Percentiles rank a stretch among this genome's conserved stretches.
These are phyloP conservation scores for Candida hungchunana DNA, from an alignment of 805 yeast genomes.

Conservation along the genomic window DNA sequence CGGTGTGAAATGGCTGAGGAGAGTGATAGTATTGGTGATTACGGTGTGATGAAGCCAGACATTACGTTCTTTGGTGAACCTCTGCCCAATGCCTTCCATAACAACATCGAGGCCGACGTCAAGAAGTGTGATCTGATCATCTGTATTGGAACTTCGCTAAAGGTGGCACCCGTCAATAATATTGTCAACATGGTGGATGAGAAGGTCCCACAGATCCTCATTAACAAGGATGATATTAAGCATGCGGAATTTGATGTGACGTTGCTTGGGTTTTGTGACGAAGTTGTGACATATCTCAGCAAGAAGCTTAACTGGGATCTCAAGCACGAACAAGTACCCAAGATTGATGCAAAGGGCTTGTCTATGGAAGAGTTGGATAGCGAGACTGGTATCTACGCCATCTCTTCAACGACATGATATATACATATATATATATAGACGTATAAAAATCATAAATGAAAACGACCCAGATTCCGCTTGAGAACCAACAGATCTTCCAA, in stretches of 20 bases:
- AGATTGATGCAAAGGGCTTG: constrained; percentile 31
- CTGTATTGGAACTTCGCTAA: constrained; percentile 86
- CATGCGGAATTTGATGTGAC: constrained; percentile 79
- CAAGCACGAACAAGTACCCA: constrained; percentile 46
- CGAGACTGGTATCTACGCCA: constrained; percentile 31
- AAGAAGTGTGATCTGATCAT: constrained; percentile 69
- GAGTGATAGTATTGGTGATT: constrained; percentile 38
- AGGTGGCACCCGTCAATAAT: constrained; percentile 89
- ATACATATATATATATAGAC: too few relatives aligned
- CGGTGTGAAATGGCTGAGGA: constrained; percentile 32
- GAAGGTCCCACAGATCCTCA: constrained; percentile 77
- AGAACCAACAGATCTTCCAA: constrained; percentile 27
- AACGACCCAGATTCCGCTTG: constrained; percentile 16
- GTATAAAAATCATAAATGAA: too few relatives aligned
- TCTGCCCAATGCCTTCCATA: constrained; percentile 67
- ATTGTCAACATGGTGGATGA: constrained; percentile 71
- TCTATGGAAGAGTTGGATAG: constrained; percentile 28
- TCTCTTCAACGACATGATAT: too few relatives aligned
- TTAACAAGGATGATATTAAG: constrained; percentile 69
- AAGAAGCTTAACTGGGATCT: constrained; percentile 57
- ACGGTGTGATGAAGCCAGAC: constrained; percentile 88
- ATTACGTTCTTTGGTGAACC: constrained; percentile 90
- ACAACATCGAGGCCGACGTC: constrained; percentile 54
- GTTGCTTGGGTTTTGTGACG: constrained; percentile 79
- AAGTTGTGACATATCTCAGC: constrained; percentile 63